phyloP scores from a whole-genome alignment of 768 basidiomycete species.

The Tulasnella sp. region DNA sequence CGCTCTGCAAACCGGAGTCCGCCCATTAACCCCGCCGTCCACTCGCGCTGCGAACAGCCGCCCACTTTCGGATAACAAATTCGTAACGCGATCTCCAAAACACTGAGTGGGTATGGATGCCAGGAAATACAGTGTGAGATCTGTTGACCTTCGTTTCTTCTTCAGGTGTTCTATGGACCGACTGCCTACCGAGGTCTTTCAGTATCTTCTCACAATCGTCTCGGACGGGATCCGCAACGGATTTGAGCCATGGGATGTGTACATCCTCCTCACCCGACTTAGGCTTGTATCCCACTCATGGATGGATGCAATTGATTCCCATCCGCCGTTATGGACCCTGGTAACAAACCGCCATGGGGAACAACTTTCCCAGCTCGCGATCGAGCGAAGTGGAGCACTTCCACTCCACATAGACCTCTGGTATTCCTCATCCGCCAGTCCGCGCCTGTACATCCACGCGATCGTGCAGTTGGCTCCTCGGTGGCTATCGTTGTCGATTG shows the following conservation, averaged over 20 bases:
- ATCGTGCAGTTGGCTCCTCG: neutral
- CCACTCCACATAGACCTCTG: neutral
- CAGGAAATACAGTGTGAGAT: too few relatives aligned
- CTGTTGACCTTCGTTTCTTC: too few relatives aligned
- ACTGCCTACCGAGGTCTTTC: neutral
- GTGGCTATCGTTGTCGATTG: neutral
- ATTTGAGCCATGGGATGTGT: neutral
- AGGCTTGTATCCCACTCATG: neutral
- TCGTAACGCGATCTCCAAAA: too few relatives aligned
- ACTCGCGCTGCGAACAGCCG: too few relatives aligned
- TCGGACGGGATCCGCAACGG: neutral
- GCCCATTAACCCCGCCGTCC: too few relatives aligned
- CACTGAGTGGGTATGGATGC: too few relatives aligned
- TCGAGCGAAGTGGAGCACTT: neutral
- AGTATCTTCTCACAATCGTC: neutral
- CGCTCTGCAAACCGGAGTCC: too few relatives aligned
- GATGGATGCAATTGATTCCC: neutral
- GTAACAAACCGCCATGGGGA: neutral
- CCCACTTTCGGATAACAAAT: too few relatives aligned
- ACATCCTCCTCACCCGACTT: neutral
- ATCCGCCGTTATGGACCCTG: neutral
- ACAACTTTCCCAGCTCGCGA: neutral
- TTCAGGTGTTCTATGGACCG: neutral
- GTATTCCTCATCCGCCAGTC: neutral
- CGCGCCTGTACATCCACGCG: neutral